Conservation (phyloP, 495 filamentous ascomycete species). For the Annulohypoxylon bovei region DNA sequence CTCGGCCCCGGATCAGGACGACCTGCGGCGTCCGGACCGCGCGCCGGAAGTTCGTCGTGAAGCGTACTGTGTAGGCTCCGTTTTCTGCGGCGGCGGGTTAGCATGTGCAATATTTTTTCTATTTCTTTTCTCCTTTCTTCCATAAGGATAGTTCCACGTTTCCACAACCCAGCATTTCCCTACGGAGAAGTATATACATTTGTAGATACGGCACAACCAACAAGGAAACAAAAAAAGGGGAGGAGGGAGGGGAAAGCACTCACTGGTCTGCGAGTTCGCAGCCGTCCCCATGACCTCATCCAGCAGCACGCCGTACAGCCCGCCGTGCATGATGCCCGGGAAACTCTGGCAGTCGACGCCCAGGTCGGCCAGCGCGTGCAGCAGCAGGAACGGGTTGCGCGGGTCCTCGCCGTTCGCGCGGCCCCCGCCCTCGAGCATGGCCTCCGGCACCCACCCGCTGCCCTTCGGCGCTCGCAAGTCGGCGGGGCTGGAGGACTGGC, state of each 20-base stretch:
- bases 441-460: neutral
- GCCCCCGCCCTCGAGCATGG: slow-evolving; percentile 29
- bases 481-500: no score
- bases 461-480: no score
- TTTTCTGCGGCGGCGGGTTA: slow-evolving; percentile 12
- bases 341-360: slow-evolving; percentile 65
- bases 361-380: slow-evolving; percentile 60
- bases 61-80: slow-evolving; percentile 42
- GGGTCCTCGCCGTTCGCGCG: slow-evolving; percentile 34
- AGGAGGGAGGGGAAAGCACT: neutral
- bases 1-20: slow-evolving; percentile 40
- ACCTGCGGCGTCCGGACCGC: slow-evolving; percentile 44
- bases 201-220: no score
- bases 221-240: neutral
- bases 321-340: slow-evolving; percentile 66
- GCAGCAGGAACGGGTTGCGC: slow-evolving; percentile 50
- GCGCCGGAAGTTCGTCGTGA: slow-evolving; percentile 46
- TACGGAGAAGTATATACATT: no score
- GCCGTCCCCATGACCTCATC: slow-evolving; percentile 58
- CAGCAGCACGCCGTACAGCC: slow-evolving; percentile 65
- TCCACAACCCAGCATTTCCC: no score
- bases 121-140: neutral
- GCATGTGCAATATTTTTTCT: neutral
- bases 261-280: slow-evolving; percentile 38
- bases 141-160: no score